Conservation (phyloP, 75 land plant genomes). For the Picea glauca region DNA sequence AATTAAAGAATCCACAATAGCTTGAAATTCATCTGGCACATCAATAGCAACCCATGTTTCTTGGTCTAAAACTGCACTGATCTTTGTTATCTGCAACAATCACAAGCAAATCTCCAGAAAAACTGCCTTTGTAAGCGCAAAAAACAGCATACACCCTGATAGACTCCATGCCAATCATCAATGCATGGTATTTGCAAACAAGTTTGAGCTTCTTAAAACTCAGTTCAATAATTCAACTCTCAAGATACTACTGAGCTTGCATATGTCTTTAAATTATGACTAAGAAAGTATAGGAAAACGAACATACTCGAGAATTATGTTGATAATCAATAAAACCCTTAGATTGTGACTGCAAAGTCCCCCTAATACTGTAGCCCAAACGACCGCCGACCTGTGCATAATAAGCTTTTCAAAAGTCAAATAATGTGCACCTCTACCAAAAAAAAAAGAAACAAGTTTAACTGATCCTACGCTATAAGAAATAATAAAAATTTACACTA, state of each 20-base stretch:
- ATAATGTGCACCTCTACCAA: neutral
- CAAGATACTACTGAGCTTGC: neutral
- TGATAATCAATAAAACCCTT: slow-evolving; percentile 94
- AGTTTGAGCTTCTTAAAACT: neutral
- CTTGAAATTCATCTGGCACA: slow-evolving; percentile 96
- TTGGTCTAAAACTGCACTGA: slow-evolving; percentile 93
- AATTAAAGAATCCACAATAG: slow-evolving; percentile 55
- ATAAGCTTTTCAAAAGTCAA: slow-evolving; percentile 11
- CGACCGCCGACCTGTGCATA: slow-evolving; percentile 88
- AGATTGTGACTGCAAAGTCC: slow-evolving; percentile 90
- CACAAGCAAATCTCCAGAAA: slow-evolving; percentile 2
- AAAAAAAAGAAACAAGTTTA: neutral
- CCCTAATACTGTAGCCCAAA: slow-evolving; percentile 94
- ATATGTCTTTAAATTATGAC: neutral
- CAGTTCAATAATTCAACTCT: neutral
- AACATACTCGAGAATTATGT: slow-evolving; percentile 75
- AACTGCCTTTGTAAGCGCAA: neutral
- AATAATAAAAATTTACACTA: neutral
- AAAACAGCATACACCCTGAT: neutral
- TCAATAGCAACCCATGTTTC: slow-evolving; percentile 95
- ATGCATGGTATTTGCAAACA: slow-evolving; percentile 4
- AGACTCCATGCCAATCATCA: neutral
- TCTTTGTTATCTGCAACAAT: slow-evolving; percentile 74
- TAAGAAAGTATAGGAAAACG: neutral
- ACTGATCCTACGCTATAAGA: neutral